These are phyloP conservation scores for Entomortierella beljakovae DNA, from an alignment of 192 early-diverging fungal species.

Conservation along the genomic window DNA sequence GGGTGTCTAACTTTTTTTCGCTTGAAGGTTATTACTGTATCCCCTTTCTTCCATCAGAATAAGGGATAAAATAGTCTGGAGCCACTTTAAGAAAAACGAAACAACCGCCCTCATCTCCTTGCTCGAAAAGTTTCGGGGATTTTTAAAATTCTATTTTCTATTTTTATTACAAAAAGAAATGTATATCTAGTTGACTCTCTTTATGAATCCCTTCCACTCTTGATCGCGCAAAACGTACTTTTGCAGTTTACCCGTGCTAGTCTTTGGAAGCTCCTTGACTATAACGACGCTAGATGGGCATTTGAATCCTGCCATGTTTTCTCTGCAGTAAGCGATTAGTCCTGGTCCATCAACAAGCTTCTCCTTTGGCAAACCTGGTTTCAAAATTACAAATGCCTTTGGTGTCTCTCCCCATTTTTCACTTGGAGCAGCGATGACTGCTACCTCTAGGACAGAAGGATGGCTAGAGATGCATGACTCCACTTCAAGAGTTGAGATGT, in stretches of 20 bases:
- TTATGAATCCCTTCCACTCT: conserved; percentile 56
- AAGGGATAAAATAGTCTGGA: no score
- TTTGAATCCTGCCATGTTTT: conserved; percentile 66
- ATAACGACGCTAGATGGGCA: conserved; percentile 57
- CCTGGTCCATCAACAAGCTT: conserved; percentile 24
- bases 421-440: conserved; percentile 67
- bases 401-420: conserved; percentile 72
- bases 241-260: conserved; percentile 63
- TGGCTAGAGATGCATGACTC: conserved; percentile 63
- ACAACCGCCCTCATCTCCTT: no score
- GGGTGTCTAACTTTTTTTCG: no score
- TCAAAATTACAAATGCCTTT: conserved; percentile 65
- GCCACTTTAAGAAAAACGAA: no score
- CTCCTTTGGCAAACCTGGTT: conserved; percentile 31
- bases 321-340: conserved; percentile 56
- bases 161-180: no score
- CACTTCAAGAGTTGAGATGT: conserved; percentile 67
- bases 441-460: conserved; percentile 64
- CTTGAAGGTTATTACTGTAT: no score
- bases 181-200: conserved; percentile 45
- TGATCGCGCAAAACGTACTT: conserved; percentile 65
- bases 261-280: conserved; percentile 63
- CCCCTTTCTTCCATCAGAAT: no score
- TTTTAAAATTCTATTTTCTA: no score
- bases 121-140: no score